A percentile compares a stretch with the other conserved stretches of the same genome.
Conservation (phyloP, 164 flowering plant species). For the Saururus chinensis region DNA sequence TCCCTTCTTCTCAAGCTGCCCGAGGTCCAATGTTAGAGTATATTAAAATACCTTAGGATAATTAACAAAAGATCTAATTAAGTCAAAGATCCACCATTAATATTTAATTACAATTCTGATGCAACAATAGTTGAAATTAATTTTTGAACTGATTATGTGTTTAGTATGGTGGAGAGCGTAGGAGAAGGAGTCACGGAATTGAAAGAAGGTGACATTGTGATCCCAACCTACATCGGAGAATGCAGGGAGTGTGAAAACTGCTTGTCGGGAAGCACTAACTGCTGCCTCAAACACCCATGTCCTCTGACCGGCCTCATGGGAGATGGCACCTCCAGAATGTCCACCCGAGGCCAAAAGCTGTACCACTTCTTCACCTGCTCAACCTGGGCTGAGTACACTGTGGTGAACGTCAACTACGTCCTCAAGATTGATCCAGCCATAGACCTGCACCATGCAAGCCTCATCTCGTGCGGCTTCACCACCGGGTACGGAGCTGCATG, state of each 20-base stretch:
- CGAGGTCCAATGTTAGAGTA: too few relatives aligned
- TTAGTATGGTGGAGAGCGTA: constrained; percentile 36
- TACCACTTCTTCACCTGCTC: constrained; percentile 28
- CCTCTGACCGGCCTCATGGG: constrained; percentile 24
- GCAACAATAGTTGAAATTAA: too few relatives aligned
- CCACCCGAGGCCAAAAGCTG: constrained; percentile 21
- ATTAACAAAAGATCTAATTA: too few relatives aligned
- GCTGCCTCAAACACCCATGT: constrained; percentile 14
- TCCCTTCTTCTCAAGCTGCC: too few relatives aligned
- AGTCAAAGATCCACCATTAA: too few relatives aligned
- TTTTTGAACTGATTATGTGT: not conserved
- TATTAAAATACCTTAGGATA: too few relatives aligned
- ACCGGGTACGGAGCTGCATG: constrained; percentile 34
- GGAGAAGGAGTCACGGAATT: constrained; percentile 30
- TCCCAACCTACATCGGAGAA: constrained; percentile 30
- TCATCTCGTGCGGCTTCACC: constrained; percentile 27
- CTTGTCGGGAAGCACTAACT: constrained; percentile 20
- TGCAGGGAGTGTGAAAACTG: constrained; percentile 26
- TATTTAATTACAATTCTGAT: not conserved
- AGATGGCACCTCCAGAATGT: constrained; percentile 29
- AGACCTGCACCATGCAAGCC: constrained; percentile 17
- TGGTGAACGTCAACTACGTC: constrained; percentile 15
- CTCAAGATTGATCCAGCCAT: constrained; percentile 17
- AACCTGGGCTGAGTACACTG: constrained; percentile 40
- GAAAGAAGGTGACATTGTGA: constrained; percentile 36